Conservation (phyloP, 768 basidiomycete genomes). For the Lanmaoa rubissima region DNA sequence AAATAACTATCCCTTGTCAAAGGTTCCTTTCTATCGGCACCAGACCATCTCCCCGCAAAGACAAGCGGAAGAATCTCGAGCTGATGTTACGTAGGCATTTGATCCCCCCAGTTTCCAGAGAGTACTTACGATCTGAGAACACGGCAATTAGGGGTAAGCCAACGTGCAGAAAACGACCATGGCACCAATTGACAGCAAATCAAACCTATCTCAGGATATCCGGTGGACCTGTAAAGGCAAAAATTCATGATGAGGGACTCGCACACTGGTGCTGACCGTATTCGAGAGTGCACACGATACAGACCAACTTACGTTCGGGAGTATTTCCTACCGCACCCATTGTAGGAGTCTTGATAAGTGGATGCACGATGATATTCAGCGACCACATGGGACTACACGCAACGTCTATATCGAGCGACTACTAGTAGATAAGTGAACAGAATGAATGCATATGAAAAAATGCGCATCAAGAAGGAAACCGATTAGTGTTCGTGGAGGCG, state of each 20-base stretch:
- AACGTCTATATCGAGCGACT: conserved; percentile 21
- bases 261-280: background rate
- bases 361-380: background rate
- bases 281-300: background rate
- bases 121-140: background rate
- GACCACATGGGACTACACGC: conserved; percentile 10
- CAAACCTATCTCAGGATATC: background rate
- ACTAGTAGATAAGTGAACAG: conserved; percentile 20
- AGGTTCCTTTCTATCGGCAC: background rate
- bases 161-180: background rate
- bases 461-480: conserved; percentile 7
- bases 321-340: background rate
- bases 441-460: conserved; percentile 13
- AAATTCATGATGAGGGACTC: conserved; percentile 1
- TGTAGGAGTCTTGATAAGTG: background rate
- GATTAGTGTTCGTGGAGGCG: conserved; percentile 10
- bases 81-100: background rate
- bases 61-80: background rate
- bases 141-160: background rate
- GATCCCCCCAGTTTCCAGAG: background rate
- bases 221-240: background rate
- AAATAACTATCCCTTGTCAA: background rate
- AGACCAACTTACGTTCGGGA: background rate
- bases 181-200: background rate
- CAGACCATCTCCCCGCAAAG: background rate